Evolutionary conservation across 78 protist species (phyloP).

Genomic region (Dictyostelium purpureum): DNA sequence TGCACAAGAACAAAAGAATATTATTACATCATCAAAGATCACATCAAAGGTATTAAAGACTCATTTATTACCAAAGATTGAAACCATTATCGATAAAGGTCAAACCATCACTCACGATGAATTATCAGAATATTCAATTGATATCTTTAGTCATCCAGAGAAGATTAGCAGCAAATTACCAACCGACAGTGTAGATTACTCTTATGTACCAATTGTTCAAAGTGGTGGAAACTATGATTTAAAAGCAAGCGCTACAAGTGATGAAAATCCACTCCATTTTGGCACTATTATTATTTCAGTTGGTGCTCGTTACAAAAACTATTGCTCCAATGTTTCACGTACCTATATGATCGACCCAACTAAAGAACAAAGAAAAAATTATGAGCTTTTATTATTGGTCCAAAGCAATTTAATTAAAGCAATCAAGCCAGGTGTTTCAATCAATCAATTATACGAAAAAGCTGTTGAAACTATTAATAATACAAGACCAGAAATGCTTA

Average conservation of each 20-base stretch:
- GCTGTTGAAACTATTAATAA: conserved; percentile 36
- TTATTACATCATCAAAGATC: conserved; percentile 66
- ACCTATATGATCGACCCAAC: conserved; percentile 90
- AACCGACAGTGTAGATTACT: conserved; percentile 58
- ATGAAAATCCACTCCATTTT: conserved; percentile 49
- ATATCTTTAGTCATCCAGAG: conserved; percentile 47
- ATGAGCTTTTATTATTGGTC: conserved; percentile 18
- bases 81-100: conserved; percentile 70
- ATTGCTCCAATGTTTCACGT: conserved; percentile 89
- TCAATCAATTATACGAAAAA: conserved; percentile 42
- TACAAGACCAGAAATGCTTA: conserved; percentile 11
- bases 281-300: conserved; percentile 82
- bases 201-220: conserved; percentile 89
- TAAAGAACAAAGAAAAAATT: conserved; percentile 62
- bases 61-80: conserved; percentile 45
- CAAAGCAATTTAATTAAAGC: conserved; percentile 42
- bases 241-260: conserved; percentile 33
- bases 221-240: conserved; percentile 86
- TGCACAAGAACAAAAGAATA: conserved; percentile 60
- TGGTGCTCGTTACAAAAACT: conserved; percentile 85
- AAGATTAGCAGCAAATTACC: conserved; percentile 36
- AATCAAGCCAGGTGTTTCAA: conserved; percentile 1
- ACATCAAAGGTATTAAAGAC: conserved; percentile 40
- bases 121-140: conserved; percentile 21
- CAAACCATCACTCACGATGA: conserved; percentile 45